Base-by-base conservation (phyloP, 2,329 filamentous ascomycete species). In the Pleurostoma richardsiae region DNA sequence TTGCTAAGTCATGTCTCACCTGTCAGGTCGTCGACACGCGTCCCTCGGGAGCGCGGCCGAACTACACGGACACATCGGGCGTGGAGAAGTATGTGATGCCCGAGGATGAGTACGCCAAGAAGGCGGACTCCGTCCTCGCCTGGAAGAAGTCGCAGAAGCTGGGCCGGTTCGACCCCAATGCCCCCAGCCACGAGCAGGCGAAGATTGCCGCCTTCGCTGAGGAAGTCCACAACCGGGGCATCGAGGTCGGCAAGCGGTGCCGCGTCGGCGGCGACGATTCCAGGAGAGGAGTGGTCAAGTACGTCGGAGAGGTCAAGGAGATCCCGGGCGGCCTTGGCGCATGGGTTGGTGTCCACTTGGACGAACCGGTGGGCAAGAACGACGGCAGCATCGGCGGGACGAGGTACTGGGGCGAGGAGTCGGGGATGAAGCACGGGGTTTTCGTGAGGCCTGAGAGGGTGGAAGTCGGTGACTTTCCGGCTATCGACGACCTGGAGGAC, bases 71-170 rank as follows among this genome's bases (percentile, higher is more conserved):
- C 69, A 79, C 87, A 40, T 86, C 86, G 40, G 77, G 81, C 7
- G 90, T 96, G 4, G 82, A 90, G 47, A 96, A 96, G 71, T 97
- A 94, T 66, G 82, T 86, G 52, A 86, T 99, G 77, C 88, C 90
- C n/a, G 75, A 79, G 44, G 78, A 85, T 43, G 86, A 91, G 61
- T 99, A 99, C 69, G 90, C 90, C 63, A 82, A 83, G 59, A 90
- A 91, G 61, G 75, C 83, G 40, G 89, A 96, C 68, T 92, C 87
- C 4, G 94, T 99, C 10, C 79, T 96, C 28, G 88, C 91, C 5
- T 97, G 90, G 90, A 99, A 99, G 71, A 92, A 88, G 70, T 74
- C 83, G n/a, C 85, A 96, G 66, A 91, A 95, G 64, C 80, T 97
- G n/a, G 94, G 94, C 43, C 88, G 94, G 33, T 99, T 99, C 68